Percentiles rank a stretch among this genome's conserved stretches.
Evolutionary conservation across 1,284 basidiomycete species (phyloP).

Genomic region (Exobasidium rhododendri): DNA sequence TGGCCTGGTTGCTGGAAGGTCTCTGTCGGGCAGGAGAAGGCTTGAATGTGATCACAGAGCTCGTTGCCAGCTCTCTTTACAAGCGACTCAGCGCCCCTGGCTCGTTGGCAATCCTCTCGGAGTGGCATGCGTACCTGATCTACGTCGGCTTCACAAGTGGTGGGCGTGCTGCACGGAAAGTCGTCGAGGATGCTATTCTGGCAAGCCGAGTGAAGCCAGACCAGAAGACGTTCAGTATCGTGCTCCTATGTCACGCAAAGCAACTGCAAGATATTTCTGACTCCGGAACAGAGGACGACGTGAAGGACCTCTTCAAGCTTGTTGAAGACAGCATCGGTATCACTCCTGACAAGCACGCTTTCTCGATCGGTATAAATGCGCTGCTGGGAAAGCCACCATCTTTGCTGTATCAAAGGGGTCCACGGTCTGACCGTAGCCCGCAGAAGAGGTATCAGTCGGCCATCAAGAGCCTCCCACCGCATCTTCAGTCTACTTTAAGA

Average conservation of each 20-base stretch:
- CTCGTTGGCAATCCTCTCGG: neutral
- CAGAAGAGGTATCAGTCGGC: neutral
- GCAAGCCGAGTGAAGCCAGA: neutral
- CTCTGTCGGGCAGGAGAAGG: neutral
- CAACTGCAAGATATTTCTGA: neutral
- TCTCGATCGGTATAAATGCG: neutral
- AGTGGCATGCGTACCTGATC: neutral
- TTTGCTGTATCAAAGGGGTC: neutral
- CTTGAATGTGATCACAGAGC: neutral
- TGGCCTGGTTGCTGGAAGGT: neutral
- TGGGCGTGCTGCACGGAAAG: neutral
- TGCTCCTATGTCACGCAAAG: neutral
- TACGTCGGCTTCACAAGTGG: neutral
- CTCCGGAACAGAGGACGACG: neutral
- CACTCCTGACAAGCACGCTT: neutral
- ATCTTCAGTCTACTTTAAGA: neutral
- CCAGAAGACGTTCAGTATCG: neutral
- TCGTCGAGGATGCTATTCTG: neutral
- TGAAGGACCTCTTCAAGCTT: neutral
- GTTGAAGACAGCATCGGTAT: neutral
- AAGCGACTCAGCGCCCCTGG: neutral
- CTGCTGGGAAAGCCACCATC: conserved; percentile 1
- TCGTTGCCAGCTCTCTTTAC: neutral
- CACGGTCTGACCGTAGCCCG: neutral
- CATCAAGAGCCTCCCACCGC: neutral